phyloP scores from a whole-genome alignment of 2,329 filamentous ascomycete species.

The Bipolaris bicolor region DNA sequence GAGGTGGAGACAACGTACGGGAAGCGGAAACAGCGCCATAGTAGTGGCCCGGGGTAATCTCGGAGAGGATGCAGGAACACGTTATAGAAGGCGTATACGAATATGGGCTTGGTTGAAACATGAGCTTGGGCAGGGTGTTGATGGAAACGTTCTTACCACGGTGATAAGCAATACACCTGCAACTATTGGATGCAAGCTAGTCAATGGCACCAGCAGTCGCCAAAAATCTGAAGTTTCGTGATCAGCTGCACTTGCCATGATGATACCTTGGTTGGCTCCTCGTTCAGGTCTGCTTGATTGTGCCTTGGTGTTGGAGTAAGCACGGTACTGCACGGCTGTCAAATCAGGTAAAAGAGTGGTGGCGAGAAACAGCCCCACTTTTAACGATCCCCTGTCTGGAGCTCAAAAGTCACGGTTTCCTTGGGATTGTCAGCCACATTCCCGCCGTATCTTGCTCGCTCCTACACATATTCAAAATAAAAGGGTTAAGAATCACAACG shows the following conservation, averaged over 20 bases:
- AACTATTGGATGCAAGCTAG: slow-evolving; percentile 2
- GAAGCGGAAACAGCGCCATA: slow-evolving; percentile 36
- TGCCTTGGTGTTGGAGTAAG: background rate
- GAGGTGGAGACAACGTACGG: slow-evolving; percentile 37
- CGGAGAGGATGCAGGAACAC: slow-evolving; percentile 34
- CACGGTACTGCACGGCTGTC: background rate
- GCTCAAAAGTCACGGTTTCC: background rate
- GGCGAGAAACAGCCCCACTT: background rate
- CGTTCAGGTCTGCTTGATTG: background rate
- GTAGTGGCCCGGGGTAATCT: slow-evolving; percentile 36
- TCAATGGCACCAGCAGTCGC: background rate
- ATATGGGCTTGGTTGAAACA: background rate
- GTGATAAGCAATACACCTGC: slow-evolving; percentile 4
- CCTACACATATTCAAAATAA: background rate
- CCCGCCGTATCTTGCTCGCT: background rate
- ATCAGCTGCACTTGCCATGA: background rate
- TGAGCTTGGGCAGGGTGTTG: background rate
- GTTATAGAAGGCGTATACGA: slow-evolving; percentile 35
- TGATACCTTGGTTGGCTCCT: background rate
- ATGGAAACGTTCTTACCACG: slow-evolving; percentile 1
- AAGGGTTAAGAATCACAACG: background rate
- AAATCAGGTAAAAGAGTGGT: background rate
- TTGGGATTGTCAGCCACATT: background rate
- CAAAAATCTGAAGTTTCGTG: background rate
- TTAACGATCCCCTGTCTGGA: background rate